These are phyloP conservation scores for Tuber magnatum DNA, from an alignment of 495 filamentous ascomycete species.

Conservation along the genomic window DNA sequence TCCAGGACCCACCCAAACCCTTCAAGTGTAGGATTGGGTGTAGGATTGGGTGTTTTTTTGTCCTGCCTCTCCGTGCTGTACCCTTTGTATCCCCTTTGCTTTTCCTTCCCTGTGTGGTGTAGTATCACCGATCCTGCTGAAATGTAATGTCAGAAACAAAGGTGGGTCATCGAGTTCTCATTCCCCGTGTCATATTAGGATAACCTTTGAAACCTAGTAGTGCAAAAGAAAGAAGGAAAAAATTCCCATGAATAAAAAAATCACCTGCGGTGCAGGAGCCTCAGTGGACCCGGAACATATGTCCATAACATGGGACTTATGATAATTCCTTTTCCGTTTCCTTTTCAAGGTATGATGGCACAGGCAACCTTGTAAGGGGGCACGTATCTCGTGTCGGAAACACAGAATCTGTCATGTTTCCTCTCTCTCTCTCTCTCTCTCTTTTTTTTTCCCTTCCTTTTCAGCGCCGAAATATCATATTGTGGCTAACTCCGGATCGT, in stretches of 20 bases:
- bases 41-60: no score
- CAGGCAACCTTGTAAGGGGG: not conserved
- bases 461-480: slow-evolving; percentile 2
- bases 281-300: not conserved
- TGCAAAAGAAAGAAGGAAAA: not conserved
- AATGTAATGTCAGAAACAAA: slow-evolving; percentile 3
- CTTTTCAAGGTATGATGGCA: not conserved
- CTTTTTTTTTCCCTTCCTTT: not conserved
- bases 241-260: not conserved
- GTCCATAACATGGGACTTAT: not conserved
- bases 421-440: not conserved
- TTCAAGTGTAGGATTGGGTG: not conserved
- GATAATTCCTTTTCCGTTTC: not conserved
- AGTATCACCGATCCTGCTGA: not conserved
- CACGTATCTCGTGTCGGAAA: not conserved
- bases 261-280: not conserved
- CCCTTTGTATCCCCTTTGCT: not conserved
- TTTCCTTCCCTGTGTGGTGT: not conserved
- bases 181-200: not conserved
- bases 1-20: not conserved
- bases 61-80: not conserved
- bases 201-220: not conserved
- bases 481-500: not conserved
- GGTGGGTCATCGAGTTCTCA: not conserved
- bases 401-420: not conserved